Base-by-base conservation (phyloP, 1,284 basidiomycete genomes). In the Heimioporus punctisporus region DNA sequence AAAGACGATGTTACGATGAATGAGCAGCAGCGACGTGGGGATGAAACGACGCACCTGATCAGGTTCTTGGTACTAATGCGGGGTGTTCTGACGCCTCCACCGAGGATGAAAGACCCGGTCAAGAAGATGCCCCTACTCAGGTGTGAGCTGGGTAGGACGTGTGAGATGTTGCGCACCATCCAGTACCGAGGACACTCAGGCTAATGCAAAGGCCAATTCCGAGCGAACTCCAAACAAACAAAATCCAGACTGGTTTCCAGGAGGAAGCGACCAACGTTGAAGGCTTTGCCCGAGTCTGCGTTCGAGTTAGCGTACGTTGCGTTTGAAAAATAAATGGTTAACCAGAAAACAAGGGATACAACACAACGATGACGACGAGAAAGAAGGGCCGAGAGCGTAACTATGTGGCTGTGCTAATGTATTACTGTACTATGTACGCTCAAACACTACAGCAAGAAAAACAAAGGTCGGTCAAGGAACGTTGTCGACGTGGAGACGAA, bases 1-100 rank as follows among this genome's bases (percentile, higher is more conserved):
- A 79, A 99, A 98, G 71, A 99, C 98, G 78, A 99, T 96, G 60
- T 95, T 97, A 31, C 31, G 42, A 43, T n/a, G 34, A 26, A 17
- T 48, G 24, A 52, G 48, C 31, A 15, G 31, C 14, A 1, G 10
- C 21, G 12, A 24, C 5, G 39, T 3, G n/a, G 15, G 15, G 4
- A 19, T 9, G 46, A 12, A 24, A 11, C 6, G 23, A 49, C 48
- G 26, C 55, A 94, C 95, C 93, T 96, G 66, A 98, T 98, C 71
- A 99, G 74, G 72, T 99, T 99, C 83, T 99, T 99, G 37, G 97
- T 98, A 50, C 91, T 86, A 62, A 99, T 99, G 59, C 97, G 83
- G 12, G 97, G 97, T 46, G 95, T 85, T 41, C 96, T 81, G 15
- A 99, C 95, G 71, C 97, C 96, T 66, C 95, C 97, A 56, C 97